Evolutionary conservation across 805 yeast genomes (phyloP).

Genomic region (Scheffersomyces lignosus): DNA sequence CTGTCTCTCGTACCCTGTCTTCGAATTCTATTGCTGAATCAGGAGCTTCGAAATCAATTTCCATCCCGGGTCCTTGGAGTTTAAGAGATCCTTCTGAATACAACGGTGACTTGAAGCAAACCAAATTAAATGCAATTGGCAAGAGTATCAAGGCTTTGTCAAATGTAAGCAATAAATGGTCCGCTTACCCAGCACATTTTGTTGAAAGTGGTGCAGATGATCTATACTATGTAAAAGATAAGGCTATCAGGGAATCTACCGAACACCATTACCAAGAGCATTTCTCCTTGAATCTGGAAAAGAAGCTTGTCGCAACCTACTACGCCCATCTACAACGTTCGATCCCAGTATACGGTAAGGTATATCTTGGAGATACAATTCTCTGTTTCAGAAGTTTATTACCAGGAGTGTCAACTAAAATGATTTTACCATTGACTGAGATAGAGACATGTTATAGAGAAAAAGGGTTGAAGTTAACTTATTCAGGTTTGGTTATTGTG

Average conservation of each 20-base stretch:
- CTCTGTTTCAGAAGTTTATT: conserved; percentile 80
- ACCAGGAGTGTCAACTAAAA: conserved; percentile 74
- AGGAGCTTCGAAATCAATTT: conserved; percentile 1
- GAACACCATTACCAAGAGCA: conserved; percentile 61
- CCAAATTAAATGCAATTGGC: conserved; percentile 18
- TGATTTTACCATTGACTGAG: conserved; percentile 79
- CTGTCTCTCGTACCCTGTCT: too few relatives aligned
- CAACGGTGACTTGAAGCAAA: conserved; percentile 8
- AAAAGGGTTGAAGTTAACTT: conserved; percentile 65
- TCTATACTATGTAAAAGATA: conserved; percentile 46
- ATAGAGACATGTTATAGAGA: conserved; percentile 69
- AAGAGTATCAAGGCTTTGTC: conserved; percentile 32
- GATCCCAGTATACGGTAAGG: conserved; percentile 79
- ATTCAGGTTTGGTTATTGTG: conserved; percentile 67
- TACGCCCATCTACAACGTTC: conserved; percentile 67
- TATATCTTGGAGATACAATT: conserved; percentile 66
- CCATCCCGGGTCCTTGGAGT: conserved; percentile 18
- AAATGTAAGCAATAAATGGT: conserved; percentile 46
- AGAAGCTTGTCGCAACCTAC: conserved; percentile 63
- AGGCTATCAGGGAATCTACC: conserved; percentile 44
- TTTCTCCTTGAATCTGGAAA: conserved; percentile 60
- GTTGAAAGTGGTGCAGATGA: conserved; percentile 44
- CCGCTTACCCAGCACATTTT: conserved; percentile 64
- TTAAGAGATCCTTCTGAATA: conserved; percentile 28
- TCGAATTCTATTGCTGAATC: too few relatives aligned